These are phyloP conservation scores for Marasmius oreades DNA, from an alignment of 1,284 basidiomycete species.

Conservation along the genomic window DNA sequence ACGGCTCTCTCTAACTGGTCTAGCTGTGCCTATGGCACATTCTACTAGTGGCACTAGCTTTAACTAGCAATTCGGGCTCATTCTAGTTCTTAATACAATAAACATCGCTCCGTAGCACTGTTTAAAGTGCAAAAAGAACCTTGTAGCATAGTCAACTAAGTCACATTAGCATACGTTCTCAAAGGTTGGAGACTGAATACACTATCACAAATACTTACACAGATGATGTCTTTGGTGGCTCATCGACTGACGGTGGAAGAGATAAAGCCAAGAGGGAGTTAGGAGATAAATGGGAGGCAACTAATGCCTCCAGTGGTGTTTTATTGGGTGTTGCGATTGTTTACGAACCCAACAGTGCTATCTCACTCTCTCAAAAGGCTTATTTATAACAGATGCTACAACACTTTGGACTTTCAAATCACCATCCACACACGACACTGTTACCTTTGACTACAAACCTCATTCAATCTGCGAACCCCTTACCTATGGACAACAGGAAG, in stretches of 20 bases:
- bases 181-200: background rate
- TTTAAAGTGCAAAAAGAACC: too few relatives aligned
- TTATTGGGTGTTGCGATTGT: background rate
- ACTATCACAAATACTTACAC: background rate
- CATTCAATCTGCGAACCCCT: background rate
- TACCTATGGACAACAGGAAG: background rate
- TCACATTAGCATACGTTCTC: background rate
- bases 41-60: too few relatives aligned
- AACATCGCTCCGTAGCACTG: too few relatives aligned
- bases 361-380: background rate
- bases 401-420: background rate
- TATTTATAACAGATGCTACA: slow-evolving; percentile 4
- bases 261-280: background rate
- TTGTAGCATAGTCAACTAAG: too few relatives aligned
- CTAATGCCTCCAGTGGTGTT: background rate
- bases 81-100: too few relatives aligned
- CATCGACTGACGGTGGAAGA: background rate
- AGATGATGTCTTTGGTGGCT: too few relatives aligned
- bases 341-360: background rate
- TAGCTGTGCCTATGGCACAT: too few relatives aligned
- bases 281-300: background rate
- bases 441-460: background rate
- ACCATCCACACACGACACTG: background rate
- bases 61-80: too few relatives aligned
- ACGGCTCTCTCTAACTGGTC: too few relatives aligned